phyloP scores from a whole-genome alignment of 2,329 filamentous ascomycete genomes.

The Alternaria brassicicola region DNA sequence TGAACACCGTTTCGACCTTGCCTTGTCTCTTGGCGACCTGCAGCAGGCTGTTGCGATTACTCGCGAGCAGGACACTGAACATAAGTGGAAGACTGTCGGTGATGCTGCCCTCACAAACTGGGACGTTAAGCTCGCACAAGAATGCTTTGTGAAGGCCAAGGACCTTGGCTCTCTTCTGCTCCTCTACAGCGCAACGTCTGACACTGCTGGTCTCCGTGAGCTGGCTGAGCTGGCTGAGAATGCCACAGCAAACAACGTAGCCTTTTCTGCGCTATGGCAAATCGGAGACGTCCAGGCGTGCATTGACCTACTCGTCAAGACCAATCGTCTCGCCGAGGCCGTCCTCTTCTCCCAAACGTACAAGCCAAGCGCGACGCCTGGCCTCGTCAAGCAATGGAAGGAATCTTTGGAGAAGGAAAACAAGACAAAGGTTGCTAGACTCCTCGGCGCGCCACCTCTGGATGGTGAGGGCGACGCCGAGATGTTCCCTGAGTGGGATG shows the following conservation, averaged over 20 bases:
- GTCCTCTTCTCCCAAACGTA: constrained; percentile 95
- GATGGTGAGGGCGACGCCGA: constrained; percentile 72
- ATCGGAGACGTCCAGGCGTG: constrained; percentile 82
- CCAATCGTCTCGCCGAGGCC: constrained; percentile 80
- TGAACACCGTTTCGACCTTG: constrained; percentile 95
- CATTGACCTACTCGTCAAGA: constrained; percentile 77
- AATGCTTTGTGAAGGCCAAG: constrained; percentile 90
- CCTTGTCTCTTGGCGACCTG: constrained; percentile 80
- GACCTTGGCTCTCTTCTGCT: constrained; percentile 89
- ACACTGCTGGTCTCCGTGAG: constrained; percentile 73
- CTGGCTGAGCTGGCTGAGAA: constrained; percentile 77
- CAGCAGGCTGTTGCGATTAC: constrained; percentile 86
- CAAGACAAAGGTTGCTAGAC: constrained; percentile 82
- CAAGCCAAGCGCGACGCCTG: constrained; percentile 76
- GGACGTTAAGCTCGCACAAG: constrained; percentile 86
- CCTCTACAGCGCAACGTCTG: constrained; percentile 83
- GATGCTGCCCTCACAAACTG: constrained; percentile 86
- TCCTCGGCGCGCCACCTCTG: constrained; percentile 76
- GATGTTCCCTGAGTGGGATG: constrained; percentile 95
- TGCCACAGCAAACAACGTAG: constrained; percentile 85
- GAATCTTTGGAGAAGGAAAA: constrained; percentile 79
- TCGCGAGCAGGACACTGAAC: constrained; percentile 81
- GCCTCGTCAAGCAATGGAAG: constrained; percentile 80
- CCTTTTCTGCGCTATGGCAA: constrained; percentile 89
- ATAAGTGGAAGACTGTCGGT: constrained; percentile 98